Evolutionary conservation across 208 protist species (phyloP), one percentile per base, ranked within the genome.

Genomic region (Porcisia deanei): DNA sequence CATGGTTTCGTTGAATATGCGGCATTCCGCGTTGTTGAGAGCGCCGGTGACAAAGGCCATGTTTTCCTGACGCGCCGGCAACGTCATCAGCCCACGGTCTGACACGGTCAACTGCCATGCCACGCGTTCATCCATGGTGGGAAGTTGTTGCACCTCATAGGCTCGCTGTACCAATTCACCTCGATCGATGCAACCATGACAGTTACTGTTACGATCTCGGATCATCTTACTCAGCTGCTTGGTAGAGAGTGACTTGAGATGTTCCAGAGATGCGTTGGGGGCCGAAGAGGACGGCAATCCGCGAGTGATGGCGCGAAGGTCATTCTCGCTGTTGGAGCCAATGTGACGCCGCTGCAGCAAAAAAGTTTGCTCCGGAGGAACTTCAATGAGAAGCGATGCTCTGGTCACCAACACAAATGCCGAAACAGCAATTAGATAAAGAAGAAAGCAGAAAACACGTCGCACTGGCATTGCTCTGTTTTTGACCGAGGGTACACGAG

Each of bases 161-260:
- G 75, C 86, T 25, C 72, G 79, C 43, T 84, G 71, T 41, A 87
- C 80, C 8, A 91, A 69, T n/a, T 94, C 77, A 5, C 65, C 52
- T 14, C 82, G 80, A 77, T 90, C 84, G 6, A 89, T 63, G 43
- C 87, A 90, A 53, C 81, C 87, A 41, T 77, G 39, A 76, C 87
- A 94, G 30, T 68, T 57, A 12, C 67, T 60, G 61, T 85, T 59
- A 45, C 78, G 75, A n/a, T 91, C 85, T 14, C 55, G 54, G 16
- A 94, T 74, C 12, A 91, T 79, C 22, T 75, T 74, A 58, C 67
- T 77, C 41, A 94, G 72, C 41, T 88, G 67, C 9, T 67, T 60
- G 0, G 81, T 73, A 5, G 76, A 77, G 18, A 88, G 68, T 10
- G 71, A 66, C 7, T 63, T 20, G 9, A 80, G 55, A 34, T 73